Conservation (phyloP, 108 stramenopile species). For the Fragilariopsis cylindrus region DNA sequence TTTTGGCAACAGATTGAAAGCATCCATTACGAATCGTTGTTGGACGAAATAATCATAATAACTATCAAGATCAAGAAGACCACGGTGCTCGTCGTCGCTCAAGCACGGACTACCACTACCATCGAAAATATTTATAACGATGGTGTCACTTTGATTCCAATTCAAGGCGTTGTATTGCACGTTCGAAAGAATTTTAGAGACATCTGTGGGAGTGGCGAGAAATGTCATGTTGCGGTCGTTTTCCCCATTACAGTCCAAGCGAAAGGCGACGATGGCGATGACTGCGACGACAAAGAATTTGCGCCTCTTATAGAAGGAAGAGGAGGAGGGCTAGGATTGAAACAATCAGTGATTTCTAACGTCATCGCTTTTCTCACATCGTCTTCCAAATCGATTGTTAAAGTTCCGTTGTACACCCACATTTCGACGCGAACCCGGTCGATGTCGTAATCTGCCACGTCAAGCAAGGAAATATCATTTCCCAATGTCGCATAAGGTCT, state of each 20-base stretch:
- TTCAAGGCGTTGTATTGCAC: slow-evolving; percentile 29
- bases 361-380: not conserved
- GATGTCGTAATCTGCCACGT: slow-evolving; percentile 26
- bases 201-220: slow-evolving; percentile 25
- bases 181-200: slow-evolving; percentile 24
- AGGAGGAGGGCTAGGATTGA: slow-evolving; percentile 6
- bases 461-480: not conserved
- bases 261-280: not conserved
- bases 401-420: slow-evolving; percentile 29
- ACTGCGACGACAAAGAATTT: not conserved
- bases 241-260: slow-evolving; percentile 29
- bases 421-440: slow-evolving; percentile 34
- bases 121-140: slow-evolving; percentile 26
- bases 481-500: slow-evolving; percentile 24
- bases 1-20: slow-evolving; percentile 13
- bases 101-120: slow-evolving; percentile 26
- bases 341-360: slow-evolving; percentile 10
- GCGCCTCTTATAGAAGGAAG: not conserved
- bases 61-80: not conserved
- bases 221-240: slow-evolving; percentile 38
- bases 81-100: slow-evolving; percentile 9
- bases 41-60: not conserved
- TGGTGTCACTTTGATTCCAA: slow-evolving; percentile 28
- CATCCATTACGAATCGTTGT: slow-evolving; percentile 23
- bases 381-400: slow-evolving; percentile 16